Percentiles rank a stretch among this genome's conserved stretches.
These are phyloP conservation scores for Marasmius sp. DNA, from an alignment of 1,284 basidiomycete genomes.

Conservation along the genomic window DNA sequence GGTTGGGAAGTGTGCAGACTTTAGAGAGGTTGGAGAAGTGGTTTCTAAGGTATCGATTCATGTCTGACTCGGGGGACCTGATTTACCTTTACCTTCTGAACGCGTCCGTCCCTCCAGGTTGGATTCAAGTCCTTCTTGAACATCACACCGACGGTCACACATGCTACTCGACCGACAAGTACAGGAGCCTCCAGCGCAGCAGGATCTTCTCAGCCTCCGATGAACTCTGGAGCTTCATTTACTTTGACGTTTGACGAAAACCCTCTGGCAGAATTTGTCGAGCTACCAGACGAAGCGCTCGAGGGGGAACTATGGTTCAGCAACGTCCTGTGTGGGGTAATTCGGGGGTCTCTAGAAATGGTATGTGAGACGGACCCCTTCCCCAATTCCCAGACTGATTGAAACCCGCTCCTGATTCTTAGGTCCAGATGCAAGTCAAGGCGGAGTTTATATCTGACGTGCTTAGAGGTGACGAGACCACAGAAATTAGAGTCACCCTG, in stretches of 20 bases:
- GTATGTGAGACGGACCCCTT: slow-evolving; percentile 43
- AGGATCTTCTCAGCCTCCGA: slow-evolving; percentile 25
- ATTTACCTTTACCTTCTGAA: neutral
- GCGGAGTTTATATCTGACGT: slow-evolving; percentile 89
- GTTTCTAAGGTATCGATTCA: slow-evolving; percentile 76
- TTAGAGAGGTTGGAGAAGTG: slow-evolving; percentile 92
- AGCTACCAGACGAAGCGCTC: slow-evolving; percentile 90
- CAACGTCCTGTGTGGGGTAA: slow-evolving; percentile 92
- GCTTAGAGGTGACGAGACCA: slow-evolving; percentile 90
- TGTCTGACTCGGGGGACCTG: neutral
- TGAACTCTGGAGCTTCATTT: slow-evolving; percentile 59
- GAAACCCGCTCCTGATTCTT: slow-evolving; percentile 16
- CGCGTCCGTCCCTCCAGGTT: slow-evolving; percentile 52
- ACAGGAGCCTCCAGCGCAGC: slow-evolving; percentile 28
- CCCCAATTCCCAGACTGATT: slow-evolving; percentile 10
- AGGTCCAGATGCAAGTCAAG: slow-evolving; percentile 98
- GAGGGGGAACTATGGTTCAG: slow-evolving; percentile 96
- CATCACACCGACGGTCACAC: slow-evolving; percentile 83
- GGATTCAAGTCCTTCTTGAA: slow-evolving; percentile 99
- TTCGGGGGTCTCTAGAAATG: slow-evolving; percentile 96
- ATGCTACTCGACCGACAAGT: slow-evolving; percentile 50
- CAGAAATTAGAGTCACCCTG: slow-evolving; percentile 90
- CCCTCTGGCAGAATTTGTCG: slow-evolving; percentile 95
- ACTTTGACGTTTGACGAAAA: slow-evolving; percentile 93
- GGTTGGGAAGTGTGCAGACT: slow-evolving; percentile 85